Evolutionary conservation across 495 filamentous ascomycete genomes (phyloP), one percentile per base, ranked within the genome.

Genomic region (Penicillium soppii): DNA sequence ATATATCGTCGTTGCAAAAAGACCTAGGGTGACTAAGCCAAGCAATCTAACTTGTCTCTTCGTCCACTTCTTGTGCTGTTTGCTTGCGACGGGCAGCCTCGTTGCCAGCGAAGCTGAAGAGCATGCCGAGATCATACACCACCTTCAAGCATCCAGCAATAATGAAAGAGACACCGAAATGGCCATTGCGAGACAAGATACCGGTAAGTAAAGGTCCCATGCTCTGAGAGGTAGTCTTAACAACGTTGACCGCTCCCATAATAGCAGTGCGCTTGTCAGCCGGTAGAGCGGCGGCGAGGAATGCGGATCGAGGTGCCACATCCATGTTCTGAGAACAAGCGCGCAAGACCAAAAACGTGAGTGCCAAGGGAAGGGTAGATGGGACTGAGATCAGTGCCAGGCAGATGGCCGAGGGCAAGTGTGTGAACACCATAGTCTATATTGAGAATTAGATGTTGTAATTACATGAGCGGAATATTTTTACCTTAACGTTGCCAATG

Each of bases 351-450:
- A 92, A 71, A 36, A 92, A 81, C 3, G 72, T 76, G 37, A 86
- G 73, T 3, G 84, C 73, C 17, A 88, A 50, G 21, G 73, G 75
- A 12, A 85, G 69, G 21, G 66, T 70, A 23, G 65, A 62, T 1
- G 86, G 82, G 13, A 88, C 56, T 0, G 87, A 82, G 44, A 95
- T 85, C 22, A 92, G 59, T 9, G 83, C 70, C 1, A 94, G 80
- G 49, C 86, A 85, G 38, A 91, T 71, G 7, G 88, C 80, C 1
- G 87, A 90, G 1, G 90, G 90, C 7, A 89, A 77, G 58, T 94
- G 89, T 2, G 89, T 91, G 58, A 90, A 90, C 23, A 92, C 88
- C 89, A 95, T 95, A 7, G 89, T 90, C 70, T 81, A 48, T 45
- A 29, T 7, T 13, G 10, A 22, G 30, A 15, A 23, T 56, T 40